phyloP scores from a whole-genome alignment of 768 basidiomycete species.

The Myochromella boudieri region DNA sequence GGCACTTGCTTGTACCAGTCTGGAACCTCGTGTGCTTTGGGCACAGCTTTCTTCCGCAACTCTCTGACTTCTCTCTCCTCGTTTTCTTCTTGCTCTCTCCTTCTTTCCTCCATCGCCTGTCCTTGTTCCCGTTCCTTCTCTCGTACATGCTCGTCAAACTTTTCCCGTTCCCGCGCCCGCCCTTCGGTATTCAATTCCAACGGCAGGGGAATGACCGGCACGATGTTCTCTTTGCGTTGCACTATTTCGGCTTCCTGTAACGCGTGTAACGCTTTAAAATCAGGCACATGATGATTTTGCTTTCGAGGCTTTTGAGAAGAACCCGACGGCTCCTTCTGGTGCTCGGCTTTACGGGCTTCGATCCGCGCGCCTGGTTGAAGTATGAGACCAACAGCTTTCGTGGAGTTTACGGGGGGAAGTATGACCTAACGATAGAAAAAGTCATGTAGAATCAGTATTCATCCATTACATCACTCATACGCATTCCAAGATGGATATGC shows the following conservation, averaged over 20 bases:
- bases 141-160: slow-evolving; percentile 58
- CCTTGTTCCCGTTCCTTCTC: slow-evolving; percentile 57
- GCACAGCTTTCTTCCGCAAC: slow-evolving; percentile 60
- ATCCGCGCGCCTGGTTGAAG: slow-evolving; percentile 51
- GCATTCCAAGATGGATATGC: background rate
- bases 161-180: slow-evolving; percentile 60
- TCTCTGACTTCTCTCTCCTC: slow-evolving; percentile 64
- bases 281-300: slow-evolving; percentile 32
- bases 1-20: slow-evolving; percentile 77
- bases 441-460: slow-evolving; percentile 5
- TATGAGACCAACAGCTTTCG: slow-evolving; percentile 51
- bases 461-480: slow-evolving; percentile 8
- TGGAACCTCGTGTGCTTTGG: slow-evolving; percentile 70
- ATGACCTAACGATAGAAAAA: slow-evolving; percentile 10
- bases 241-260: slow-evolving; percentile 42
- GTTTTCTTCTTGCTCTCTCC: slow-evolving; percentile 46
- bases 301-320: slow-evolving; percentile 17
- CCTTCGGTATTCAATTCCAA: slow-evolving; percentile 52
- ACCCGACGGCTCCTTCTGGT: slow-evolving; percentile 28
- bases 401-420: slow-evolving; percentile 30
- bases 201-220: slow-evolving; percentile 47
- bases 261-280: slow-evolving; percentile 56
- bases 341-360: slow-evolving; percentile 42
- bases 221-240: slow-evolving; percentile 45
- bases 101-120: slow-evolving; percentile 43